Conservation (phyloP, 1,284 basidiomycete genomes). For the Puccinia hordei region DNA sequence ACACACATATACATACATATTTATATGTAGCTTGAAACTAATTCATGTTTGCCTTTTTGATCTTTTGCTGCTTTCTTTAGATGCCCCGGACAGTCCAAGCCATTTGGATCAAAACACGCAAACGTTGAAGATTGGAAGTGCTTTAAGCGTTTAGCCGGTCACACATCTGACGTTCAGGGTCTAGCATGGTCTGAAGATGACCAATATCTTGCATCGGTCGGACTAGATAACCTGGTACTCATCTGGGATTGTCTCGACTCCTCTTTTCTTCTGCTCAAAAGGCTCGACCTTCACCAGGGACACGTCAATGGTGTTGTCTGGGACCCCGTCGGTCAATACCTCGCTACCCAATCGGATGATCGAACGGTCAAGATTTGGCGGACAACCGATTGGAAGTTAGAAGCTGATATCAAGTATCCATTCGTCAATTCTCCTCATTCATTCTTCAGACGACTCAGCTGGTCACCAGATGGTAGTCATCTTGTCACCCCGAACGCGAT, state of each 20-base stretch:
- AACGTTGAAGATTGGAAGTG: slow-evolving; percentile 26
- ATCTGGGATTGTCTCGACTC: slow-evolving; percentile 79
- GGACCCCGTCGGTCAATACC: slow-evolving; percentile 93
- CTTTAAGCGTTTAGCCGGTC: slow-evolving; percentile 46
- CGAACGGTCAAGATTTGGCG: slow-evolving; percentile 95
- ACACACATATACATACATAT: no score
- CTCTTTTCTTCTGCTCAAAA: slow-evolving; percentile 72
- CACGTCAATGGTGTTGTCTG: slow-evolving; percentile 99
- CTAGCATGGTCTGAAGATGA: slow-evolving; percentile 92
- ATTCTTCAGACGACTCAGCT: slow-evolving; percentile 90
- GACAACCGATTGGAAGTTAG: slow-evolving; percentile 84
- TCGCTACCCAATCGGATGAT: slow-evolving; percentile 93
- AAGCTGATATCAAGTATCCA: slow-evolving; percentile 80
- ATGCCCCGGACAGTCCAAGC: slow-evolving; percentile 18
- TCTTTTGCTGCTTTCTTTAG: background rate
- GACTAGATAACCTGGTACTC: slow-evolving; percentile 84
- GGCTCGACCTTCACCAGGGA: slow-evolving; percentile 85
- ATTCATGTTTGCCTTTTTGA: background rate
- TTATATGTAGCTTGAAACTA: background rate
- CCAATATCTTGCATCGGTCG: slow-evolving; percentile 88
- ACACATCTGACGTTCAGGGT: slow-evolving; percentile 81
- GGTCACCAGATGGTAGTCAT: slow-evolving; percentile 98
- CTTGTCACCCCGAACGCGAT: slow-evolving; percentile 96
- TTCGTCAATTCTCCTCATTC: slow-evolving; percentile 91
- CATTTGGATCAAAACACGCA: slow-evolving; percentile 51